phyloP scores from a whole-genome alignment of 1,284 basidiomycete species.

The Ganoderma multipileum region DNA sequence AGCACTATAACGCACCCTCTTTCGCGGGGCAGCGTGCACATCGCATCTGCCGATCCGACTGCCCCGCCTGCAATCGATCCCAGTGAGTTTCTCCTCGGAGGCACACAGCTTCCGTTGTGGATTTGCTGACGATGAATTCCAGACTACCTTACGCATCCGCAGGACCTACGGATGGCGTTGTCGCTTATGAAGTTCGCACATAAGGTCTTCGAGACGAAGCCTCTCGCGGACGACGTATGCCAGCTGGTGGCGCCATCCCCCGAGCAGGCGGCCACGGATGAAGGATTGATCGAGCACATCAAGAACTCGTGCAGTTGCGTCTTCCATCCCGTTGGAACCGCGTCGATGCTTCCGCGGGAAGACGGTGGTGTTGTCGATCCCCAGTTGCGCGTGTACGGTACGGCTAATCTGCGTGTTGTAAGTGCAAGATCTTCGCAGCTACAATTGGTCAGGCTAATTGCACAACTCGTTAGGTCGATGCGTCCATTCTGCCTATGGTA shows the following conservation, averaged over 20 bases:
- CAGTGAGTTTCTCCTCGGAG: background rate
- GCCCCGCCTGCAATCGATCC: constrained; percentile 54
- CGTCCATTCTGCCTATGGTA: constrained; percentile 21
- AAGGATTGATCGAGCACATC: constrained; percentile 25
- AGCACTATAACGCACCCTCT: constrained; percentile 30
- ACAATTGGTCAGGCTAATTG: background rate
- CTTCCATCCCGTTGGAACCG: constrained; percentile 27
- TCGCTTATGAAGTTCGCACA: constrained; percentile 15
- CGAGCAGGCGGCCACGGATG: constrained; percentile 21
- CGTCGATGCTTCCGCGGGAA: constrained; percentile 51
- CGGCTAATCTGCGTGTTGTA: constrained; percentile 22
- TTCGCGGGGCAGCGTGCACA: constrained; percentile 50
- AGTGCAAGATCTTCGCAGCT: constrained; percentile 29
- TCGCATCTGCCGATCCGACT: constrained; percentile 34
- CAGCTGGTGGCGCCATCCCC: constrained; percentile 24
- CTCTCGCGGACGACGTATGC: constrained; percentile 20
- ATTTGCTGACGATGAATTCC: background rate
- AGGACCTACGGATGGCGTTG: background rate
- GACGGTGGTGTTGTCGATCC: constrained; percentile 37
- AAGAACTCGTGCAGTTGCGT: constrained; percentile 16
- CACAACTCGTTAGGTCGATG: constrained; percentile 28
- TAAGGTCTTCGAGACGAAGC: constrained; percentile 22
- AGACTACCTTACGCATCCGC: background rate
- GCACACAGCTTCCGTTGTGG: too few relatives aligned
- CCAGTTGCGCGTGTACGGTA: constrained; percentile 52